Conservation (phyloP, 2,329 filamentous ascomycete genomes). For the Trichophaea hybrida region DNA sequence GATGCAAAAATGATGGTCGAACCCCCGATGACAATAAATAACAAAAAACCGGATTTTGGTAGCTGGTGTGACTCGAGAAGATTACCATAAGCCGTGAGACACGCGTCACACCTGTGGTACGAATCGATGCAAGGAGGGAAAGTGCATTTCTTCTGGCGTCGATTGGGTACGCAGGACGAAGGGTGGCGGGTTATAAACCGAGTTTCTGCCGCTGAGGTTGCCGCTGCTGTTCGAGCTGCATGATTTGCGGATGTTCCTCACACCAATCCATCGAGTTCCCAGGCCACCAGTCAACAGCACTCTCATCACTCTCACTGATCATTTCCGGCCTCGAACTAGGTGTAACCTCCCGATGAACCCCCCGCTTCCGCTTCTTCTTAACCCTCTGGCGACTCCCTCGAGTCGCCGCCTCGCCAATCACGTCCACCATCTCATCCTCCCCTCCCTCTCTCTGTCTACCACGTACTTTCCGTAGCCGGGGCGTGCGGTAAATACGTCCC, state of each 20-base stretch:
- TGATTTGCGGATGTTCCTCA: background rate
- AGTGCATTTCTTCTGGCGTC: background rate
- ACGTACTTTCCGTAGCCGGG: background rate
- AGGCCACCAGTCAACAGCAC: background rate
- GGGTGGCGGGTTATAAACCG: background rate
- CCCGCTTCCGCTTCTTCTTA: background rate
- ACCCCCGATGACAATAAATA: too few species aligned
- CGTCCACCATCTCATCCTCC: background rate
- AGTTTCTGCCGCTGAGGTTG: background rate
- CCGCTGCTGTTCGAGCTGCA: background rate
- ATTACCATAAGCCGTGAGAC: too few species aligned
- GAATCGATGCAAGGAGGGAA: too few species aligned
- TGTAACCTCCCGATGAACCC: too few species aligned
- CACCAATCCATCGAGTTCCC: background rate
- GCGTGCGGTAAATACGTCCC: background rate
- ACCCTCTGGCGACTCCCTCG: background rate
- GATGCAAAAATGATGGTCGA: background rate
- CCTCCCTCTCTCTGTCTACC: background rate
- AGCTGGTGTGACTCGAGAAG: too few species aligned
- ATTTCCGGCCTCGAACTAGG: background rate
- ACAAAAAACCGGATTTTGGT: too few species aligned
- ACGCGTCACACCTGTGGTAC: too few species aligned
- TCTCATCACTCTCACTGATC: background rate
- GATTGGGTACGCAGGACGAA: background rate
- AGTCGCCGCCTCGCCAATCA: background rate